These are phyloP conservation scores for Russula brevipes DNA, from an alignment of 768 basidiomycete species.

Conservation along the genomic window DNA sequence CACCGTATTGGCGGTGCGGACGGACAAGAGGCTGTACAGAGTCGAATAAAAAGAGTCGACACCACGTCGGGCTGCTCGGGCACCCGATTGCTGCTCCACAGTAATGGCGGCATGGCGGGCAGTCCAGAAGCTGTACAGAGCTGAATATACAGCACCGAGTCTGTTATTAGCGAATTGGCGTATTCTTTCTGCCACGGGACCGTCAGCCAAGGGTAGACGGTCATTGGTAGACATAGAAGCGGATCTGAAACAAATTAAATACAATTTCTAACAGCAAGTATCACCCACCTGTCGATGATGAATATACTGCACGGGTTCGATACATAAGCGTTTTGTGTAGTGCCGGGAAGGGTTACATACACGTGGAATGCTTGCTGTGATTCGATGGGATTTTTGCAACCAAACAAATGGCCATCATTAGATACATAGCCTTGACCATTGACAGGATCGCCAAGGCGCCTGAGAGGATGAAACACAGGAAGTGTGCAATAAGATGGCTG, in stretches of 20 bases:
- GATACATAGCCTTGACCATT: slow-evolving; percentile 45
- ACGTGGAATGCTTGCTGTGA: slow-evolving; percentile 56
- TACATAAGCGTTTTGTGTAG: background rate
- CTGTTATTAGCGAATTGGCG: slow-evolving; percentile 39
- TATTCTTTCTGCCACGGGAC: slow-evolving; percentile 39
- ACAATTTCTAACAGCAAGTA: background rate
- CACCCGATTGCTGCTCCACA: slow-evolving; percentile 22
- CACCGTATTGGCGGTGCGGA: slow-evolving; percentile 37
- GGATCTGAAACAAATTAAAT: slow-evolving; percentile 36
- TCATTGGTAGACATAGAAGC: slow-evolving; percentile 44
- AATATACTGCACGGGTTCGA: slow-evolving; percentile 39
- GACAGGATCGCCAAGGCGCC: slow-evolving; percentile 29
- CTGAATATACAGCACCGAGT: slow-evolving; percentile 54
- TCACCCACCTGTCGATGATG: slow-evolving; percentile 43
- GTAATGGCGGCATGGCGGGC: slow-evolving; percentile 41
- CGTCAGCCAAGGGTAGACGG: slow-evolving; percentile 40
- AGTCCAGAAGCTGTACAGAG: slow-evolving; percentile 51
- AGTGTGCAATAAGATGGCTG: slow-evolving; percentile 51
- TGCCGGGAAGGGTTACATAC: slow-evolving; percentile 33
- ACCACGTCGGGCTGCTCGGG: slow-evolving; percentile 29
- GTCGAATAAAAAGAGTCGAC: slow-evolving; percentile 47
- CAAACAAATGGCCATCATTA: slow-evolving; percentile 50
- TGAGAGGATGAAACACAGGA: slow-evolving; percentile 46
- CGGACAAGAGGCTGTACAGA: slow-evolving; percentile 47
- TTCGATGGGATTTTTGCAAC: slow-evolving; percentile 48